Percentiles rank a stretch among this genome's conserved stretches.
Conservation (phyloP, 78 protist genomes). For the Monocercomonoides exilis region DNA sequence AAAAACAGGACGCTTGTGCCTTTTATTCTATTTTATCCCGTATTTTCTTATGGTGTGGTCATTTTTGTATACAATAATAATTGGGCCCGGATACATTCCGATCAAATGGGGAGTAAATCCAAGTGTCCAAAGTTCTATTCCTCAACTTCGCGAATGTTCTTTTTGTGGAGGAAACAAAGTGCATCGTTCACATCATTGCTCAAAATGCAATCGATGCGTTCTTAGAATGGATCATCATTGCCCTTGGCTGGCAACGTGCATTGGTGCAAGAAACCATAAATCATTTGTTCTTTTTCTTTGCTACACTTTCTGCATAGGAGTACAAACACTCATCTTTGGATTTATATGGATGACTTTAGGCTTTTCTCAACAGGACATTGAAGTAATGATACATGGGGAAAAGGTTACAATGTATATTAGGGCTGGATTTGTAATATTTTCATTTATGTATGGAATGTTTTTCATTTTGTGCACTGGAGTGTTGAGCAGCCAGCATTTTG, state of each 20-base stretch:
- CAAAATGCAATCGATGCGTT: too few relatives aligned
- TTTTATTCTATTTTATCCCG: too few relatives aligned
- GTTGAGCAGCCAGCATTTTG: background rate
- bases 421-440: background rate
- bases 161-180: too few relatives aligned
- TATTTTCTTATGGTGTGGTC: too few relatives aligned
- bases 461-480: background rate
- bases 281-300: background rate
- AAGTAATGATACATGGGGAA: background rate
- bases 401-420: background rate
- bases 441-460: background rate
- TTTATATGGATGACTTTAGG: background rate
- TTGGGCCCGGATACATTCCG: too few relatives aligned
- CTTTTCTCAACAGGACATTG: background rate
- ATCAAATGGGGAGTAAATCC: too few relatives aligned
- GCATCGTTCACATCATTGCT: too few relatives aligned
- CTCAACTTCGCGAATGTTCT: too few relatives aligned
- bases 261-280: background rate
- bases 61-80: too few relatives aligned
- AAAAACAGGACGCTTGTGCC: too few relatives aligned
- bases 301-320: background rate
- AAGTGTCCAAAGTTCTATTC: too few relatives aligned
- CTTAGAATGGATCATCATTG: background rate
- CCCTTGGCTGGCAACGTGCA: background rate
- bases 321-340: background rate